Conservation (phyloP, 495 filamentous ascomycete species). For the Podospora didyma region DNA sequence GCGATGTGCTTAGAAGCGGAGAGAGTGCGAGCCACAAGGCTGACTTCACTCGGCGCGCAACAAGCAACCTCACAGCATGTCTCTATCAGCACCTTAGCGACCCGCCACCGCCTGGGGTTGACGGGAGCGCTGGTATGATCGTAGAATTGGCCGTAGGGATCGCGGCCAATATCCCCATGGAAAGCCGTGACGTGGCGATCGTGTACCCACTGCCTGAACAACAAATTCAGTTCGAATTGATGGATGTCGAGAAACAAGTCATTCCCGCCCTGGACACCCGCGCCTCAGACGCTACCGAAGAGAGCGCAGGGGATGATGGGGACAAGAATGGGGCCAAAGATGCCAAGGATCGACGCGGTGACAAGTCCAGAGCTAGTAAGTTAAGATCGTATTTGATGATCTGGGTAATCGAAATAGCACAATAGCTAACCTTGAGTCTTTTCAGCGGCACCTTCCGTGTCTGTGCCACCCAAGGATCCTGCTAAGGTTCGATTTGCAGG, state of each 20-base stretch:
- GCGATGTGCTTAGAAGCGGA: slow-evolving; percentile 61
- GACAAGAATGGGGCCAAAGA: slow-evolving; percentile 36
- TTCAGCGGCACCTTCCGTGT: slow-evolving; percentile 43
- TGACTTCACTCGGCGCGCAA: slow-evolving; percentile 63
- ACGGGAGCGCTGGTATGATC: slow-evolving; percentile 82
- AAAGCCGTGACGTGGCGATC: slow-evolving; percentile 86
- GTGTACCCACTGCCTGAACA: slow-evolving; percentile 76
- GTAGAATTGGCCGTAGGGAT: slow-evolving; percentile 88
- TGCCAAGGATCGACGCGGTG: slow-evolving; percentile 34
- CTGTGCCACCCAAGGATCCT: slow-evolving; percentile 34
- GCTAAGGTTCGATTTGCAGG: slow-evolving; percentile 73
- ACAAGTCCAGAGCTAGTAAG: slow-evolving; percentile 38
- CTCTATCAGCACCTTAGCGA: slow-evolving; percentile 71
- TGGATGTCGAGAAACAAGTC: slow-evolving; percentile 74
- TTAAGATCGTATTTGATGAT: no score
- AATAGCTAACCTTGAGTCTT: slow-evolving; percentile 22
- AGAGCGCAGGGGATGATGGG: slow-evolving; percentile 43
- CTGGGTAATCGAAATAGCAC: slow-evolving; percentile 43
- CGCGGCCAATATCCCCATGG: slow-evolving; percentile 78
- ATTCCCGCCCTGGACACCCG: slow-evolving; percentile 66
- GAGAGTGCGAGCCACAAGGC: slow-evolving; percentile 59
- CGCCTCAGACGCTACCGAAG: slow-evolving; percentile 46
- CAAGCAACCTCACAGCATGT: slow-evolving; percentile 64
- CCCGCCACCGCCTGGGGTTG: slow-evolving; percentile 69
- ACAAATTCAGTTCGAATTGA: slow-evolving; percentile 59